Evolutionary conservation across 1,284 basidiomycete genomes (phyloP).

Genomic region (Erythrobasidium hasegawianum): DNA sequence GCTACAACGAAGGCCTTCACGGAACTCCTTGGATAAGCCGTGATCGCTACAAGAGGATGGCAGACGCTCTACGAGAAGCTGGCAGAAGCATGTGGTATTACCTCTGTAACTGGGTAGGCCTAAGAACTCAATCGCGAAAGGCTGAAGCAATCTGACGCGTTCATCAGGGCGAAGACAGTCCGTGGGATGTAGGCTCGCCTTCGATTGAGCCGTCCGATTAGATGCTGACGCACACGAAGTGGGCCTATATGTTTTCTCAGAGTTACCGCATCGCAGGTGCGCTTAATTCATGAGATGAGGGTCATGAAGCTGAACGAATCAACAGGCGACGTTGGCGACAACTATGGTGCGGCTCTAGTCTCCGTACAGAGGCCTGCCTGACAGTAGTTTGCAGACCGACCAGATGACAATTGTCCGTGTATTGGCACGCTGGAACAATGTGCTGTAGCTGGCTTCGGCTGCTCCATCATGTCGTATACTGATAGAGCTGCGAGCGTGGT

Average conservation of each 20-base stretch:
- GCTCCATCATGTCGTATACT: conserved; percentile 40
- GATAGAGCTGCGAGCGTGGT: conserved; percentile 40
- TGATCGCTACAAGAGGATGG: conserved; percentile 56
- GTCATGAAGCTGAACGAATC: no score
- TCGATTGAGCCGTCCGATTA: conserved; percentile 51
- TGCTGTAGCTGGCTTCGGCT: conserved; percentile 35
- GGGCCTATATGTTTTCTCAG: not conserved
- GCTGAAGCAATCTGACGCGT: not conserved
- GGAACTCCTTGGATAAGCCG: conserved; percentile 53
- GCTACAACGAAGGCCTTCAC: conserved; percentile 53
- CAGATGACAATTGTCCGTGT: conserved; percentile 38
- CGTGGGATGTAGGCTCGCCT: conserved; percentile 43
- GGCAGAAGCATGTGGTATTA: conserved; percentile 56
- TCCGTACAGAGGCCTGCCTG: not conserved
- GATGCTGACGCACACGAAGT: not conserved
- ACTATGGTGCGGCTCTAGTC: not conserved
- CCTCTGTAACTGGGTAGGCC: conserved; percentile 55
- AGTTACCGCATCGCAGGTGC: conserved; percentile 48
- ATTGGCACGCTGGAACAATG: conserved; percentile 4
- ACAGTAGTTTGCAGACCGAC: conserved; percentile 46
- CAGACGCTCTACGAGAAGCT: conserved; percentile 55
- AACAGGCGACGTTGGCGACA: conserved; percentile 40
- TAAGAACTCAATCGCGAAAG: not conserved
- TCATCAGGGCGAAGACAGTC: conserved; percentile 37
- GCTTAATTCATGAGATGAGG: no score